A percentile compares a stretch with the other conserved stretches of the same genome.
phyloP scores from a whole-genome alignment of 2,329 filamentous ascomycete genomes.

The Acarospora socialis region DNA sequence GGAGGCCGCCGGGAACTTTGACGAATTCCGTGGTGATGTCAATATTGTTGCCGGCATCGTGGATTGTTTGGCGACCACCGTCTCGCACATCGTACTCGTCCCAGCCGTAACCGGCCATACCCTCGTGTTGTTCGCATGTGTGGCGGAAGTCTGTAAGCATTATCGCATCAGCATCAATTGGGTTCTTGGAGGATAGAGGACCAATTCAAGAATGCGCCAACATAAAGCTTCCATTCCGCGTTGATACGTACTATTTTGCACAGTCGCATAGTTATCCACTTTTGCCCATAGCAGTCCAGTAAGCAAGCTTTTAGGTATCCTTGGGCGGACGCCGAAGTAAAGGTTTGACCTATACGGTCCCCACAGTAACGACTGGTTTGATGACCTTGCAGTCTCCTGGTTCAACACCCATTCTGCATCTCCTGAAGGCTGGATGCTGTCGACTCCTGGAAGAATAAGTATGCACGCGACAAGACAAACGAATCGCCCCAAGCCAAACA shows the following conservation, averaged over 20 bases:
- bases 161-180: constrained; percentile 11
- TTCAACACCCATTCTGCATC: constrained; percentile 8
- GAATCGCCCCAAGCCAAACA: neutral
- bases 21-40: constrained; percentile 90
- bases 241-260: constrained; percentile 54
- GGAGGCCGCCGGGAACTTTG: constrained; percentile 70
- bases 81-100: constrained; percentile 85
- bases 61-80: constrained; percentile 79
- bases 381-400: constrained; percentile 31
- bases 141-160: constrained; percentile 60
- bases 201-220: neutral
- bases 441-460: neutral
- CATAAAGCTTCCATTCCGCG: constrained; percentile 1
- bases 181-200: constrained; percentile 2
- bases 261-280: constrained; percentile 61
- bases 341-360: constrained; percentile 87
- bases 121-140: constrained; percentile 90
- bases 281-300: constrained; percentile 80
- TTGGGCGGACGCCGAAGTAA: constrained; percentile 80
- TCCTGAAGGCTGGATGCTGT: neutral
- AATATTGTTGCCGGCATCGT: constrained; percentile 74
- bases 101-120: constrained; percentile 94
- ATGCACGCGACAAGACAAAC: neutral
- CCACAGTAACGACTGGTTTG: constrained; percentile 84
- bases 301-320: constrained; percentile 66